Percentiles rank a stretch among this genome's conserved stretches.
These are phyloP conservation scores for Pholiota adiposa DNA, from an alignment of 1,284 basidiomycete species.

Conservation along the genomic window DNA sequence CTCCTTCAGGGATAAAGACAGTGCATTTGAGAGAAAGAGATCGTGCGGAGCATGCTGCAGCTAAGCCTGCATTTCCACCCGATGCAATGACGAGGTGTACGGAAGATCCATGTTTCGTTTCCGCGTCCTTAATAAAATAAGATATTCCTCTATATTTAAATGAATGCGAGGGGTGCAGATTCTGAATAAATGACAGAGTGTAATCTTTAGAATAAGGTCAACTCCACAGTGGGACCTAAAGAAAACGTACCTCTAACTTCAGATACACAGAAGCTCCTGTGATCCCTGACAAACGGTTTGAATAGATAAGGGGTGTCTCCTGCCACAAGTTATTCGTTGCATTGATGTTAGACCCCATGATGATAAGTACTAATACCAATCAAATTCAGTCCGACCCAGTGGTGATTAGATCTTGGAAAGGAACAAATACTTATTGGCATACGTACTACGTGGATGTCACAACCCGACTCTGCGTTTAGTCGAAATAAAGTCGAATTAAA, in stretches of 20 bases:
- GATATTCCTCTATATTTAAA: constrained; percentile 80
- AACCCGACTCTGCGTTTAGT: no score
- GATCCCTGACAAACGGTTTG: constrained; percentile 55
- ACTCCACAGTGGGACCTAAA: background rate
- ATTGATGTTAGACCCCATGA: background rate
- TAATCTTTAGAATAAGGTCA: no score
- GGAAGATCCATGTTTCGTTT: constrained; percentile 49
- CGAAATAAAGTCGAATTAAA: no score
- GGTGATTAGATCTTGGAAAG: no score
- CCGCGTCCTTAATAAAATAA: constrained; percentile 56
- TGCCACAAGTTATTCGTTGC: constrained; percentile 45
- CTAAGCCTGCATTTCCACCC: constrained; percentile 75
- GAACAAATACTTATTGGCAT: no score
- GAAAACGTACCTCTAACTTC: constrained; percentile 62
- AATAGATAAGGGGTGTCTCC: constrained; percentile 67
- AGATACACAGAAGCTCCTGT: constrained; percentile 61
- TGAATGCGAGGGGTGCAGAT: constrained; percentile 70
- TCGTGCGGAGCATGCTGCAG: constrained; percentile 65
- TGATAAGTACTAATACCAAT: background rate
- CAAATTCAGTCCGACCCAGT: no score
- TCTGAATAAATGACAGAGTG: constrained; percentile 44
- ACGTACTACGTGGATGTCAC: no score
- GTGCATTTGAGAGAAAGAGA: constrained; percentile 61
- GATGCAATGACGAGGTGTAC: constrained; percentile 72
- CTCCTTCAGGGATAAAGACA: constrained; percentile 64